Evolutionary conservation across 2,329 filamentous ascomycete genomes (phyloP).

Genomic region (Talaromyces sp.): DNA sequence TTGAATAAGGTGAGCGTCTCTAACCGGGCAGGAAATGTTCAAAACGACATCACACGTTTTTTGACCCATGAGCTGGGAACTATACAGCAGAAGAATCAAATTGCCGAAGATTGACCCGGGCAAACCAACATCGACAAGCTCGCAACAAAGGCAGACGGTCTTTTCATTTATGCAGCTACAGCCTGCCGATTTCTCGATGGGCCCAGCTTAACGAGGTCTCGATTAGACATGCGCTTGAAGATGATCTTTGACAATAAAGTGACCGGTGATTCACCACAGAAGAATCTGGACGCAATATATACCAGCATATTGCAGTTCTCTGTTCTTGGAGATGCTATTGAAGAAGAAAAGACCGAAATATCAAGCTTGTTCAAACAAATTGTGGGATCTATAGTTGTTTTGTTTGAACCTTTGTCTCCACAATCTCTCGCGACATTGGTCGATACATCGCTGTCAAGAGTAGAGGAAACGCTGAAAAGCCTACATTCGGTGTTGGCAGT

Average conservation of each 20-base stretch:
- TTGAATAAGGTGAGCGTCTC: background rate
- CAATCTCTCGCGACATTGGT: background rate
- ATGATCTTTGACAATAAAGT: background rate
- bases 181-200: background rate
- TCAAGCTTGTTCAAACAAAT: background rate
- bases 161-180: conserved; percentile 5
- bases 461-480: background rate
- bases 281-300: background rate
- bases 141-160: background rate
- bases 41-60: conserved; percentile 6
- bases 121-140: background rate
- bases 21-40: conserved; percentile 7
- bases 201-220: background rate
- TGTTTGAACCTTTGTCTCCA: background rate
- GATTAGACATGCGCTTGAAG: background rate
- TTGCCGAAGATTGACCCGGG: background rate
- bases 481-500: background rate
- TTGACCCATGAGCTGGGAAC: background rate
- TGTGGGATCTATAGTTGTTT: background rate
- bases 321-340: background rate
- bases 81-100: background rate
- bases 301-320: background rate
- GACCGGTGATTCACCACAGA: background rate
- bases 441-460: background rate
- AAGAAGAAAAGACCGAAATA: background rate